Conservation (phyloP, 2,329 filamentous ascomycete species). For the Aspergillus sp. region DNA sequence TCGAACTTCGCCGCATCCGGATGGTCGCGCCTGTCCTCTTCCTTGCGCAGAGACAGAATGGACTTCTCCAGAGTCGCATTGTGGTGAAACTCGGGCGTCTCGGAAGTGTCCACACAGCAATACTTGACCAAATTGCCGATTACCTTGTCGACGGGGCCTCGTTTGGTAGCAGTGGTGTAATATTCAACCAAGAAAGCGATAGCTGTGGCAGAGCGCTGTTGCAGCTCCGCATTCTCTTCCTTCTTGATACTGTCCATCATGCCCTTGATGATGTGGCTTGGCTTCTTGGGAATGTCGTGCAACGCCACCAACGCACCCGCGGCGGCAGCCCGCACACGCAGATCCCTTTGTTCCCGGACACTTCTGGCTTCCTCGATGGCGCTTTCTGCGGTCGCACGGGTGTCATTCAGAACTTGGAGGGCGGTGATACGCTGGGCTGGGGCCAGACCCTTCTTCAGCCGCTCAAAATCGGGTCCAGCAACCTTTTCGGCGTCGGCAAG, state of each 20-base stretch:
- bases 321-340: slow-evolving; percentile 81
- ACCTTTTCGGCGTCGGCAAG: slow-evolving; percentile 86
- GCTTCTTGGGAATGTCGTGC: slow-evolving; percentile 86
- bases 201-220: slow-evolving; percentile 80
- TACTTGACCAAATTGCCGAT: slow-evolving; percentile 96
- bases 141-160: slow-evolving; percentile 90
- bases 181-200: slow-evolving; percentile 83
- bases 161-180: slow-evolving; percentile 77
- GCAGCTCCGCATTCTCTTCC: slow-evolving; percentile 87
- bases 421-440: slow-evolving; percentile 86
- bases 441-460: slow-evolving; percentile 82
- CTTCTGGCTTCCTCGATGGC: slow-evolving; percentile 78
- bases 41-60: slow-evolving; percentile 92
- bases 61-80: slow-evolving; percentile 76
- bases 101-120: slow-evolving; percentile 94
- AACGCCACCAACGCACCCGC: slow-evolving; percentile 89
- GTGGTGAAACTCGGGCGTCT: slow-evolving; percentile 90
- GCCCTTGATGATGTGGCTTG: slow-evolving; percentile 86
- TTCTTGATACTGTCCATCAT: slow-evolving; percentile 98
- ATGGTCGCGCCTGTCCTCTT: slow-evolving; percentile 93
- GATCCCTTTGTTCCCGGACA: slow-evolving; percentile 78
- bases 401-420: slow-evolving; percentile 74
- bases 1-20: slow-evolving; percentile 89
- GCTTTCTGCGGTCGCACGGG: slow-evolving; percentile 66
- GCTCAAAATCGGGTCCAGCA: slow-evolving; percentile 80